A percentile compares a stretch with the other conserved stretches of the same genome.
These are phyloP conservation scores for Themeda triandra DNA, from an alignment of 176 grass and related monocot species.

Conservation along the genomic window DNA sequence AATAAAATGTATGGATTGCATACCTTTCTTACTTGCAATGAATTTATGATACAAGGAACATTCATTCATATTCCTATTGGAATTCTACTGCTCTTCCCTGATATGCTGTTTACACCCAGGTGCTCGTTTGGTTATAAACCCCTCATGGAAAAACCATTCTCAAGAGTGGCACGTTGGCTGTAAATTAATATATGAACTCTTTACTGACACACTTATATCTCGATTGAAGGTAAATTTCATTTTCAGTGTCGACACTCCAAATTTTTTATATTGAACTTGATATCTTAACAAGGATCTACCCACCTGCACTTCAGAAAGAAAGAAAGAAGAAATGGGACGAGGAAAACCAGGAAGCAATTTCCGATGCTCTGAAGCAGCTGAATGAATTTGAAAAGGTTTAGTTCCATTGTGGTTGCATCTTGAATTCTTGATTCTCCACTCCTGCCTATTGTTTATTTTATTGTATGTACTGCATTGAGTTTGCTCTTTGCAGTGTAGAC, in stretches of 20 bases:
- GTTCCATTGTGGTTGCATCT: neutral
- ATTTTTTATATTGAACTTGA: constrained; percentile 16
- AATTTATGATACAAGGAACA: neutral
- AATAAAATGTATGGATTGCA: neutral
- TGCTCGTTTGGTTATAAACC: constrained; percentile 56
- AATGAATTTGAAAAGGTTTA: constrained; percentile 99
- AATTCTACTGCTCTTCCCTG: neutral
- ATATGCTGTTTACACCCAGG: constrained; percentile 51
- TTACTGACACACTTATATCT: constrained; percentile 76
- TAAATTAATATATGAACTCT: constrained; percentile 95
- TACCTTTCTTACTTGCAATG: neutral
- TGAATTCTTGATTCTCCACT: constrained; percentile 20
- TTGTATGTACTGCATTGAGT: constrained; percentile 19
- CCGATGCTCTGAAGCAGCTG: constrained; percentile 68
- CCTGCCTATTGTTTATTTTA: neutral
- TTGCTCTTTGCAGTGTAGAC: constrained; percentile 2
- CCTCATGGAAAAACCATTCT: constrained; percentile 96
- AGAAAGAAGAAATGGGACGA: constrained; percentile 96
- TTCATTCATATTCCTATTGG: constrained; percentile 4
- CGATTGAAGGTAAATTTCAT: constrained; percentile 73
- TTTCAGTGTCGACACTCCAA: constrained; percentile 18
- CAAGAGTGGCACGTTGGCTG: constrained; percentile 95
- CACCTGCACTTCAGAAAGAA: constrained; percentile 61
- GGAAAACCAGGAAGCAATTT: constrained; percentile 96
- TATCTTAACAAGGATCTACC: constrained; percentile 26